These are phyloP conservation scores for Colletotrichum sp. DNA, from an alignment of 2,329 filamentous ascomycete genomes.

Conservation along the genomic window DNA sequence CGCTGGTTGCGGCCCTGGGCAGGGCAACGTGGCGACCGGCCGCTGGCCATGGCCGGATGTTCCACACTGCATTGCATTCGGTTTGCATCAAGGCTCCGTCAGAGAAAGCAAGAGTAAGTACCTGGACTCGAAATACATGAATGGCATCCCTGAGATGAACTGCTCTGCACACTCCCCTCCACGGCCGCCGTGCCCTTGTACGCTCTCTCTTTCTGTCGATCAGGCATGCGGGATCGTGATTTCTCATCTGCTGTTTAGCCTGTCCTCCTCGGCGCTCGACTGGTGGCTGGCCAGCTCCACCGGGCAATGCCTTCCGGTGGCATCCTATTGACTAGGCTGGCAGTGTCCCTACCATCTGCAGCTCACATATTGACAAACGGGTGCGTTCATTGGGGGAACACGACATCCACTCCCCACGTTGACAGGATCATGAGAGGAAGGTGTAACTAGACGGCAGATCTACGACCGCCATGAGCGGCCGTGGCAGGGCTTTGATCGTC, in stretches of 20 bases:
- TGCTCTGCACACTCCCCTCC: neutral
- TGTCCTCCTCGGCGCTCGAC: neutral
- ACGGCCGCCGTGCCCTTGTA: neutral
- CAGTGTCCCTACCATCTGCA: neutral
- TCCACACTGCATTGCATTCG: conserved; percentile 21
- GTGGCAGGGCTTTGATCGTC: neutral
- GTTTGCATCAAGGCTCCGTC: neutral
- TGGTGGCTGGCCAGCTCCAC: neutral
- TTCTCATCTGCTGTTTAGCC: neutral
- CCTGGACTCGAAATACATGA: neutral
- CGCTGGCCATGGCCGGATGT: conserved; percentile 21
- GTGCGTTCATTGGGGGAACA: neutral
- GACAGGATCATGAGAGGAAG: neutral
- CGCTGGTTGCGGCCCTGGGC: conserved; percentile 11
- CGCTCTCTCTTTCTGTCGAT: neutral
- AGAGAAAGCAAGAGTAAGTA: neutral
- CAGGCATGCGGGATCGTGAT: neutral
- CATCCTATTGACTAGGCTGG: conserved; percentile 9
- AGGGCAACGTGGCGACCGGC: conserved; percentile 24
- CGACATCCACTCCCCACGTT: neutral
- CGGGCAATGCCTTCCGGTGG: neutral
- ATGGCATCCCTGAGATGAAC: neutral
- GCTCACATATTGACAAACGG: neutral
- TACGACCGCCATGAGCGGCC: neutral
- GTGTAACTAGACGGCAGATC: neutral